Conservation (phyloP, 2,329 filamentous ascomycete genomes). For the Hymenoscyphus fraxineus region DNA sequence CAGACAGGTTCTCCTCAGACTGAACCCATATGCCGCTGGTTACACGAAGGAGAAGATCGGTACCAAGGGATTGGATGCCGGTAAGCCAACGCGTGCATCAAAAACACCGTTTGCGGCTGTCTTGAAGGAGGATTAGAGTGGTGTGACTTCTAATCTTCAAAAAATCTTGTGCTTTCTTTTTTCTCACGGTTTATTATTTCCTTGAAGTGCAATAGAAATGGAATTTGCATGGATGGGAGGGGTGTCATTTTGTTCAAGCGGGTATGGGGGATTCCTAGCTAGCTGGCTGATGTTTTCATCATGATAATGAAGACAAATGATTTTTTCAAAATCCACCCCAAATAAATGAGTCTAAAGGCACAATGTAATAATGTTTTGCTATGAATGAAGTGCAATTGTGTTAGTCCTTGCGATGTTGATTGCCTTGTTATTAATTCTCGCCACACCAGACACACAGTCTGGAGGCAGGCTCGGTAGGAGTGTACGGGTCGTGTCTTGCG, state of each 20-base stretch:
- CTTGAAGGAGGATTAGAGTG: constrained; percentile 48
- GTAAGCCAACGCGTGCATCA: constrained; percentile 50
- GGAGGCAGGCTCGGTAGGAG: too few species aligned
- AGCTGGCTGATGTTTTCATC: constrained; percentile 21
- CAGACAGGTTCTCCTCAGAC: constrained; percentile 96
- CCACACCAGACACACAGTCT: too few species aligned
- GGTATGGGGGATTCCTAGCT: constrained; percentile 12
- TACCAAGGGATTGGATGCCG: constrained; percentile 59
- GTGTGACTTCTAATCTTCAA: constrained; percentile 21
- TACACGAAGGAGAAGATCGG: constrained; percentile 86
- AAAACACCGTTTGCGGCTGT: constrained; percentile 38
- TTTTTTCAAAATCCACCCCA: constrained; percentile 2
- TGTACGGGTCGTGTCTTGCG: too few species aligned
- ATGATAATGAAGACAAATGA: constrained; percentile 18
- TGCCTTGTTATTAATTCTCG: too few species aligned
- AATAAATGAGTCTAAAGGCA: not conserved
- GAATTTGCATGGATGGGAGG: constrained; percentile 13
- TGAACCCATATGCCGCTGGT: constrained; percentile 94
- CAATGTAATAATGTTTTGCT: not conserved
- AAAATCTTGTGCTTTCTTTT: constrained; percentile 14
- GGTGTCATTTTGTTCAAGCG: constrained; percentile 15
- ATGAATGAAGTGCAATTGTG: not conserved
- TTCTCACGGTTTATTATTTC: constrained; percentile 13
- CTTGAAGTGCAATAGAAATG: constrained; percentile 3
- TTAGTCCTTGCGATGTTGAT: not conserved